Conservation (phyloP, 2,329 filamentous ascomycete species). For the Aspergillus flavus region DNA sequence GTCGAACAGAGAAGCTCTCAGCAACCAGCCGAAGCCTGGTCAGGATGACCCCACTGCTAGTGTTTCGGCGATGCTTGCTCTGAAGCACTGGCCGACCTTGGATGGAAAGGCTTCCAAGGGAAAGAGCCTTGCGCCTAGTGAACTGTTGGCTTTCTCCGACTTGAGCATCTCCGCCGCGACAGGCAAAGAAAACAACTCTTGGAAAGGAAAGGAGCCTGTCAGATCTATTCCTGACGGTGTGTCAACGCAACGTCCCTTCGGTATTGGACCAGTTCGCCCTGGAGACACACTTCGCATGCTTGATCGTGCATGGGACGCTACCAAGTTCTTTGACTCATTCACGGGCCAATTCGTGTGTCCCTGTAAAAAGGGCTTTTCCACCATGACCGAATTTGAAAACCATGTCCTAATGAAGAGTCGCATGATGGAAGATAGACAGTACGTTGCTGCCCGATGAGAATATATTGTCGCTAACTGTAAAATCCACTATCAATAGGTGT, state of each 20-base stretch:
- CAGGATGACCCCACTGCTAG: conserved; percentile 1
- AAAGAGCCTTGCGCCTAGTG: conserved; percentile 9
- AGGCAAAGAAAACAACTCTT: not conserved
- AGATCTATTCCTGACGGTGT: not conserved
- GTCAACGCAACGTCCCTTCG: not conserved
- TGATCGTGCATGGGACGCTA: conserved; percentile 29
- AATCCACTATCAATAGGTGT: conserved; percentile 31
- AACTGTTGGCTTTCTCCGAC: conserved; percentile 27
- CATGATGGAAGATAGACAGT: conserved; percentile 22
- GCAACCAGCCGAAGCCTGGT: conserved; percentile 18
- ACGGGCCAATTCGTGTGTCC: conserved; percentile 37
- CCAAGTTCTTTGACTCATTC: conserved; percentile 34
- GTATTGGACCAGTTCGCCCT: conserved; percentile 3
- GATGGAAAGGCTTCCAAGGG: not conserved
- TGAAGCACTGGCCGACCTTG: conserved; percentile 30
- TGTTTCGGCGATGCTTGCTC: conserved; percentile 12
- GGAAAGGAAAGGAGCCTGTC: conserved; percentile 11
- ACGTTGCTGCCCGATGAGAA: not conserved
- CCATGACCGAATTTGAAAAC: conserved; percentile 29
- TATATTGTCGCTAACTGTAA: not conserved
- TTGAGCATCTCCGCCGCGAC: not conserved
- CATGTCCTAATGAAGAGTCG: conserved; percentile 34
- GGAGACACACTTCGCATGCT: conserved; percentile 19
- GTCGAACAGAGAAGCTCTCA: conserved; percentile 21
- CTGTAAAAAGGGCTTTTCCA: conserved; percentile 33